Conservation (phyloP, 2,329 filamentous ascomycete species). For the Paramyrothecium sp. region DNA sequence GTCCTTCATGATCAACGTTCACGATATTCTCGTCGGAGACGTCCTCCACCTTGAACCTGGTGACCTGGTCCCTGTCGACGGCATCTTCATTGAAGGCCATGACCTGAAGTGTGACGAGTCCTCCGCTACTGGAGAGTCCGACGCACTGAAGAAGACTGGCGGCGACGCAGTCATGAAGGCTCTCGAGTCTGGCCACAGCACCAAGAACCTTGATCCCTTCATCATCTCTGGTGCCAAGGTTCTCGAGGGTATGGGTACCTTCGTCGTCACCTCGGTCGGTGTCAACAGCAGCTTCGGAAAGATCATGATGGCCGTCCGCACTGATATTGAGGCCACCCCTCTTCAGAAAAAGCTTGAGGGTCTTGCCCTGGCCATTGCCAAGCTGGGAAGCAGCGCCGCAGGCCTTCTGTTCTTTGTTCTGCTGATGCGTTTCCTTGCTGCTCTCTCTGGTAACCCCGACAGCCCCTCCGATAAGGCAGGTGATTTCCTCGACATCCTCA, state of each 20-base stretch:
- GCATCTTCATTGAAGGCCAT: conserved; percentile 60
- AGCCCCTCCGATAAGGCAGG: conserved; percentile 54
- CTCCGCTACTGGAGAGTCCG: conserved; percentile 71
- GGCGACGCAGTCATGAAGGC: conserved; percentile 57
- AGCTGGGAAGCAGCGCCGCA: conserved; percentile 61
- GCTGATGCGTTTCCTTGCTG: conserved; percentile 72
- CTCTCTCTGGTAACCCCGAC: conserved; percentile 49
- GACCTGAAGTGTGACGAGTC: conserved; percentile 67
- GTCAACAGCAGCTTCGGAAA: conserved; percentile 53
- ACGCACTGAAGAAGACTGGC: conserved; percentile 65
- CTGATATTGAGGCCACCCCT: conserved; percentile 50
- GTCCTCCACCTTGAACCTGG: conserved; percentile 68
- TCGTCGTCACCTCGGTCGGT: conserved; percentile 55
- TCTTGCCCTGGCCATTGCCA: conserved; percentile 31
- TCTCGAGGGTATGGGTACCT: conserved; percentile 52
- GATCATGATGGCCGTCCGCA: conserved; percentile 54
- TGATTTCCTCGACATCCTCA: conserved; percentile 62
- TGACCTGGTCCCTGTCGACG: conserved; percentile 69
- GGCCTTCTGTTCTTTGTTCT: conserved; percentile 73
- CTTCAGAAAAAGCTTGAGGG: conserved; percentile 51
- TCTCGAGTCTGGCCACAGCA: conserved; percentile 44
- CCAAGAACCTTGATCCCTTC: conserved; percentile 61
- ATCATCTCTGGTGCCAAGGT: conserved; percentile 57
- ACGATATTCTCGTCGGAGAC: conserved; percentile 68
- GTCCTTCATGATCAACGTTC: conserved; percentile 60